These are phyloP conservation scores for Crithidia thermophila DNA, from an alignment of 208 protist species.

Conservation along the genomic window DNA sequence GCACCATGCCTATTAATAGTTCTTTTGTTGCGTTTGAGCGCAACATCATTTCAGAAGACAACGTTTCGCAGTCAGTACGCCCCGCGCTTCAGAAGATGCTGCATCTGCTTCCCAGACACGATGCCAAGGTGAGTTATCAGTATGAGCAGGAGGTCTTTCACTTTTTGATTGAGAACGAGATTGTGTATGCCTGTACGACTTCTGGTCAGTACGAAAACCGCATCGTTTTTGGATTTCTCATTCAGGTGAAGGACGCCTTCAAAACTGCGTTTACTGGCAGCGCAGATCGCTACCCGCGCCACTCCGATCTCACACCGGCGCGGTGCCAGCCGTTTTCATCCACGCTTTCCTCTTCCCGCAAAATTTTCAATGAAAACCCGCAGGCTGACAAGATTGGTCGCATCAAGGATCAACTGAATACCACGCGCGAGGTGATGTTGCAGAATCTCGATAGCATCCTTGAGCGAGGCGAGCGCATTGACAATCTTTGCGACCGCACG, in stretches of 20 bases:
- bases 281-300: constrained; percentile 47
- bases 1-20: constrained; percentile 60
- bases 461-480: constrained; percentile 83
- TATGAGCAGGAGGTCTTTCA: constrained; percentile 76
- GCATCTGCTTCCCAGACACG: constrained; percentile 66
- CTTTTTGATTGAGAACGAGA: constrained; percentile 85
- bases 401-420: constrained; percentile 77
- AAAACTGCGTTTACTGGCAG: constrained; percentile 65
- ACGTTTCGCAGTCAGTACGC: constrained; percentile 38
- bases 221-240: constrained; percentile 73
- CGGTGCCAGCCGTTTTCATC: constrained; percentile 51
- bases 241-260: constrained; percentile 66
- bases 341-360: constrained; percentile 36
- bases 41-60: constrained; percentile 54
- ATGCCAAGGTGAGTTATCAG: constrained; percentile 81
- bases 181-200: constrained; percentile 79
- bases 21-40: constrained; percentile 60
- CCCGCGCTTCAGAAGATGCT: constrained; percentile 67
- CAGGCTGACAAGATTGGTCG: constrained; percentile 68
- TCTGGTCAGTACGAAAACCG: constrained; percentile 51
- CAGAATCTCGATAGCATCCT: constrained; percentile 86
- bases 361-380: constrained; percentile 69
- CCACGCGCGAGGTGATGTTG: constrained; percentile 80
- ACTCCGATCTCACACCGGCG: constrained; percentile 41
- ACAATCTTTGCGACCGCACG: constrained; percentile 79